Evolutionary conservation across 208 protist genomes (phyloP), one percentile per base, ranked within the genome.

Genomic region (Plasmodiophora brassicae): DNA sequence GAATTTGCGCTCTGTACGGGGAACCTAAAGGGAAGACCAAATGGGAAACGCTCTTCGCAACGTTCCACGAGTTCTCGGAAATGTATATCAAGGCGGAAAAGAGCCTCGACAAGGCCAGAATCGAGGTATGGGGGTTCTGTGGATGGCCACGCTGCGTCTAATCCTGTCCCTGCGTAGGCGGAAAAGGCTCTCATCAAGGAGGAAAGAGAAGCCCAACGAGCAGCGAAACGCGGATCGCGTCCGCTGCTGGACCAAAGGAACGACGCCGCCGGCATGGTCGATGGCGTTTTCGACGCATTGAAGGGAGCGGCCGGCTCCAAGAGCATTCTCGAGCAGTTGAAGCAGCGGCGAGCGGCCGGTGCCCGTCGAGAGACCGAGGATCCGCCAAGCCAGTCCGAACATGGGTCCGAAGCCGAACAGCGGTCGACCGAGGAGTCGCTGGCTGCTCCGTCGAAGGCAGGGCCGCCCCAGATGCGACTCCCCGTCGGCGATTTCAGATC

Each of bases 101-200:
- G n/a, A 38, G 65, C 65, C 41, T 78, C 10, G 65, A 78, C 32
- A 78, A 78, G n/a, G 10, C 41, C 5, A n/a, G 65, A 78, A 32
- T 78, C 32, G 65, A 78, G 14, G 65, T 78, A 78, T 78, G 10
- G 20, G 20, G 5, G 10, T 78, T 5, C 5, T 32, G 32, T 8
- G 20, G 20, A 32, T 38, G 5, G 10, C 41, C 5, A 14, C 41
- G 41, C n/a, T 32, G 5, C 5, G 65, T 78, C 20, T 78, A 5
- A 38, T 78, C 20, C 41, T 5, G n/a, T 38, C 5, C 41, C 41
- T 32, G 32, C 41, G 10, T 5, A 78, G 65, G 65, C 65, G 5
- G 65, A 78, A 32, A 78, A 78, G n/a, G 65, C 65, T 5, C n/a
- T 78, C 14, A 78, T 78, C n/a, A 78, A 78, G 41, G 65, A 78